Percentiles rank a stretch among this genome's conserved stretches.
These are phyloP conservation scores for Dichotomocladium elegans DNA, from an alignment of 371 early-diverging fungal genomes.

Conservation along the genomic window DNA sequence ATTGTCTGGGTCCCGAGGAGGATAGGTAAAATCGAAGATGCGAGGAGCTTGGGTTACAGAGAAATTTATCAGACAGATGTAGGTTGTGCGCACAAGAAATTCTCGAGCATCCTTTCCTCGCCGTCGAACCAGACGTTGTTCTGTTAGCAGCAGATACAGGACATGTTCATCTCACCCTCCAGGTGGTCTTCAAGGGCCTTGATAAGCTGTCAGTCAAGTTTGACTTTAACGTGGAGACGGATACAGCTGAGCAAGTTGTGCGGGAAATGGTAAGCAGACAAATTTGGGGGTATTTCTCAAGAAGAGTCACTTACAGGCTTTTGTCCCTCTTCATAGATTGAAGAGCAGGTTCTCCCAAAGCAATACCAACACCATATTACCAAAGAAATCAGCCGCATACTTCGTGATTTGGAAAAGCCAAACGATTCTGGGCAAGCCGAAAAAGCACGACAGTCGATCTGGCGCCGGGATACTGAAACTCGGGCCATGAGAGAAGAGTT, in stretches of 20 bases:
- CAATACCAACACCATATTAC: slow-evolving; percentile 77
- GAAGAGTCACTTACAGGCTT: no score
- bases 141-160: slow-evolving; percentile 56
- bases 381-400: slow-evolving; percentile 81
- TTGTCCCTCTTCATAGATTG: no score
- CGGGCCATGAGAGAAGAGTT: slow-evolving; percentile 35
- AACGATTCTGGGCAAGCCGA: slow-evolving; percentile 32
- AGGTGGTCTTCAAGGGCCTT: slow-evolving; percentile 82
- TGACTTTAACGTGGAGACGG: slow-evolving; percentile 82
- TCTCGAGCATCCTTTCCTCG: slow-evolving; percentile 81
- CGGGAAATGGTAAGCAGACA: slow-evolving; percentile 72
- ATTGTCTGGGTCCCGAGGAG: slow-evolving; percentile 66
- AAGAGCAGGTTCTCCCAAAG: slow-evolving; percentile 75
- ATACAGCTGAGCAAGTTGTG: slow-evolving; percentile 90
- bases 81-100: slow-evolving; percentile 71
- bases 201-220: slow-evolving; percentile 86
- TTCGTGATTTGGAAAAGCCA: slow-evolving; percentile 67
- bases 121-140: slow-evolving; percentile 66
- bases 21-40: slow-evolving; percentile 26
- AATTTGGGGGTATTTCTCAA: no score
- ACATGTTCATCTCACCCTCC: slow-evolving; percentile 69
- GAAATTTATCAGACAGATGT: slow-evolving; percentile 23
- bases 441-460: slow-evolving; percentile 43
- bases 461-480: slow-evolving; percentile 46
- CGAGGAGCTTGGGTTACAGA: background rate